These are phyloP conservation scores for Phytopythium boreale DNA, from an alignment of 352 stramenopile genomes.

Conservation along the genomic window DNA sequence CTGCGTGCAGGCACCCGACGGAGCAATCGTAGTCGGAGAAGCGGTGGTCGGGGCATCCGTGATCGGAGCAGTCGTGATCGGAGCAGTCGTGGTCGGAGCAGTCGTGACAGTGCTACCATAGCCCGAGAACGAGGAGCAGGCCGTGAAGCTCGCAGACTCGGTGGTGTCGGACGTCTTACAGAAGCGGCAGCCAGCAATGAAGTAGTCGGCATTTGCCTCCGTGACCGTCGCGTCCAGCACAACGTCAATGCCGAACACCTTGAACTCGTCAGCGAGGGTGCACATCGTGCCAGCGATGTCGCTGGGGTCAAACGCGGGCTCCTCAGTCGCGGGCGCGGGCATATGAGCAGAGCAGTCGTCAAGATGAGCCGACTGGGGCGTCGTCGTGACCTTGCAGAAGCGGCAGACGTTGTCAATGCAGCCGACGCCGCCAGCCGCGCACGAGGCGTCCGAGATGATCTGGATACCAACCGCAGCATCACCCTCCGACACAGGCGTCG, in stretches of 20 bases:
- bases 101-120: slow-evolving; percentile 8
- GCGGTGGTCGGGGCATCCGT: not conserved
- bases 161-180: slow-evolving; percentile 26
- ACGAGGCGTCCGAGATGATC: slow-evolving; percentile 24
- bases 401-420: slow-evolving; percentile 32
- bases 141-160: slow-evolving; percentile 18
- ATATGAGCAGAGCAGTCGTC: slow-evolving; percentile 10
- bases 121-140: slow-evolving; percentile 13
- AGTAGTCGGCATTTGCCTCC: slow-evolving; percentile 22
- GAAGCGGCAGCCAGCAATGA: slow-evolving; percentile 28
- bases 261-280: not conserved
- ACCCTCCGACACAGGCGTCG: slow-evolving; percentile 4
- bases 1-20: slow-evolving; percentile 3
- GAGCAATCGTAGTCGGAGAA: too few species aligned
- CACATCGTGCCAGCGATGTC: not conserved
- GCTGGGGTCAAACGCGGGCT: not conserved
- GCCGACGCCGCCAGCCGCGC: slow-evolving; percentile 26
- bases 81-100: slow-evolving; percentile 1
- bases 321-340: slow-evolving; percentile 1
- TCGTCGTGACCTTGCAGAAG: slow-evolving; percentile 24
- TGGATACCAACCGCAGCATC: slow-evolving; percentile 22
- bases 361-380: slow-evolving; percentile 18
- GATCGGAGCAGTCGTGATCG: slow-evolving; percentile 1
- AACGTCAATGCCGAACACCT: slow-evolving; percentile 20
- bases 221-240: slow-evolving; percentile 22